Evolutionary conservation across 495 filamentous ascomycete genomes (phyloP), one percentile per base, ranked within the genome.

Genomic region (Corynascus novoguineensis): DNA sequence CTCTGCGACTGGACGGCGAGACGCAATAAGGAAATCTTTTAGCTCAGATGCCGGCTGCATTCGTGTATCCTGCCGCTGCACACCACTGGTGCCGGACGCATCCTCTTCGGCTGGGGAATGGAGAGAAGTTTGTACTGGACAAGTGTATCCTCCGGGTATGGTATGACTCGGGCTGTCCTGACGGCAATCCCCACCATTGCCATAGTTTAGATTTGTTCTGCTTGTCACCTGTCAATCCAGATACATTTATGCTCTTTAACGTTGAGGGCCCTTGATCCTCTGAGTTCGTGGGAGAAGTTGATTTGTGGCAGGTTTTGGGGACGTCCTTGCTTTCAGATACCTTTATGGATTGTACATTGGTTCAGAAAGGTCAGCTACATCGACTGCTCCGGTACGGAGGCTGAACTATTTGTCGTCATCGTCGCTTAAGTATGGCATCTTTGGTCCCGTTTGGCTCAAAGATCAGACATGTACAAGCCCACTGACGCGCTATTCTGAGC

Each of bases 21-120:
- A 19, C 68, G 68, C 29, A 81, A 81, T 59, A 68, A 72, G 14
- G 77, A 75, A 21, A 66, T 79, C 32, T 82, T 76, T 53, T 79
- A 82, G 61, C 80, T 79, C 5, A 79, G 81, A 62, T 76, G 74
- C 58, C 72, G 80, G n/a, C 69, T 83, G 38, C 67, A 79, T 29
- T 71, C 80, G 19, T 70, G 77, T 40, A 60, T 70, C 38, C 74
- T 74, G 31, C 69, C 71, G 5, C 51, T 74, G 28, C 50, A 72
- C 1, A 65, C 73, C 50, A 73, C 69, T 0, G 70, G 68, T 0
- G 67, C 68, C 1, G 72, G 69, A 17, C 72, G 71, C 40, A 60
- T 74, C 29, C 50, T 72, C 11, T 74, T 74, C 49, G 71, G 72
- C 14, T 69, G 68, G 24, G 68, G 68, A 1, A 67, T 71, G 25